Percentiles rank a stretch among this genome's conserved stretches.
Conservation (phyloP, 2,329 filamentous ascomycete species). For the Lojkania enalia region DNA sequence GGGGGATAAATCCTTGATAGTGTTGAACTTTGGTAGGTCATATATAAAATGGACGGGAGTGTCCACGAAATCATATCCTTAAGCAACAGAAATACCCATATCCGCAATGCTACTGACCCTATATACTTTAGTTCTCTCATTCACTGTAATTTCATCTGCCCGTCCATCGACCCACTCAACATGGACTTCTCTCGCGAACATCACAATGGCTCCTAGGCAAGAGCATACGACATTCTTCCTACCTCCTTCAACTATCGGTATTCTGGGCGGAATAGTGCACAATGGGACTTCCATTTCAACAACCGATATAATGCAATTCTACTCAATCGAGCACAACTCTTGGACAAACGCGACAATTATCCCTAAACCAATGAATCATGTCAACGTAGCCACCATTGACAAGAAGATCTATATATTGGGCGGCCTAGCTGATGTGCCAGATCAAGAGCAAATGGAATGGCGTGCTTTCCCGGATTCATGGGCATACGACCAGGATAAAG, state of each 20-base stretch:
- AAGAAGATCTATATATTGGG: constrained; percentile 31
- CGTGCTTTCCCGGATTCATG: neutral
- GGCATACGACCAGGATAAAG: constrained; percentile 3
- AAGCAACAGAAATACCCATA: too few relatives aligned
- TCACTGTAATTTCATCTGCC: too few relatives aligned
- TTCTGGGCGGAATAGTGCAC: constrained; percentile 26
- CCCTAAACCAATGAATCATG: constrained; percentile 28
- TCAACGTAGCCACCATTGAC: constrained; percentile 24
- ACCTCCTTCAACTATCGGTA: constrained; percentile 19
- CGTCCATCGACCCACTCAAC: too few relatives aligned
- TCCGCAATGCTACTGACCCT: too few relatives aligned
- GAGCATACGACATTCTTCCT: constrained; percentile 30
- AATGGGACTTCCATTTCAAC: constrained; percentile 14
- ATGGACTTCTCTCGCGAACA: constrained; percentile 21
- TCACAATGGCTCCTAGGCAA: constrained; percentile 25
- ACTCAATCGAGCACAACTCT: constrained; percentile 19
- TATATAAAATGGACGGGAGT: too few relatives aligned
- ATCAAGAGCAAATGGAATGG: constrained; percentile 13
- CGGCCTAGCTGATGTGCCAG: constrained; percentile 20
- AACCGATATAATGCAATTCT: constrained; percentile 24
- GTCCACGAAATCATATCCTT: too few relatives aligned
- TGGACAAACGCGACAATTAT: constrained; percentile 23
- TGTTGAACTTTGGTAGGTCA: too few relatives aligned
- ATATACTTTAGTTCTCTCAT: too few relatives aligned
- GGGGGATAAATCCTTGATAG: too few relatives aligned